phyloP scores from a whole-genome alignment of 208 protist genomes.

The Leishmania turanica region DNA sequence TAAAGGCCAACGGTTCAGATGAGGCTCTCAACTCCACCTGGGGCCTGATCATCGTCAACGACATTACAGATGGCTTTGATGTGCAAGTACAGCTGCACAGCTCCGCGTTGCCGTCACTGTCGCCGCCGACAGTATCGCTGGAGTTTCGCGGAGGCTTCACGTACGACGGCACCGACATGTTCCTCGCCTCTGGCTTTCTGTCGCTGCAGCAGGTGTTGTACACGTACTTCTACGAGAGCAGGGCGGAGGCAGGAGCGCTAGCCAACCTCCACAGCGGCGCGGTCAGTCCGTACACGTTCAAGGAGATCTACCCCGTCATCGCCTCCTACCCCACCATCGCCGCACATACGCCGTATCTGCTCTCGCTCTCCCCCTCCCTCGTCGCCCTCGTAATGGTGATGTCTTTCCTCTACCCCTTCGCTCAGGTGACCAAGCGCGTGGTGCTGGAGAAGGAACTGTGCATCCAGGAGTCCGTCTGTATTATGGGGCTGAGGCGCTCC shows the following conservation, averaged over 20 bases:
- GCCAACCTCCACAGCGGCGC: conserved; percentile 11
- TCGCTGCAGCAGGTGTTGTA: conserved; percentile 67
- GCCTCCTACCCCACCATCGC: conserved; percentile 28
- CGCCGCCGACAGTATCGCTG: conserved; percentile 27
- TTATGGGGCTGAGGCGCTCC: conserved; percentile 76
- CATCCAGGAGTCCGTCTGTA: conserved; percentile 78
- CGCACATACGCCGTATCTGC: conserved; percentile 28
- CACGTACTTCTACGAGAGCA: conserved; percentile 52
- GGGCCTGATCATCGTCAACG: conserved; percentile 34
- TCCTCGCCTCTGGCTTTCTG: conserved; percentile 71
- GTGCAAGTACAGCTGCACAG: conserved; percentile 68
- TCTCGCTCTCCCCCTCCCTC: conserved; percentile 35
- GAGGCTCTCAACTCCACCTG: conserved; percentile 23
- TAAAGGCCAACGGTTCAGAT: conserved; percentile 23
- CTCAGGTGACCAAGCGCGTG: conserved; percentile 65
- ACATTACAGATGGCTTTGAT: conserved; percentile 54
- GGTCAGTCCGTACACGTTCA: conserved; percentile 13
- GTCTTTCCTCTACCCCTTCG: conserved; percentile 45
- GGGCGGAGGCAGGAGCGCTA: conserved; percentile 15
- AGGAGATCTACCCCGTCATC: conserved; percentile 31
- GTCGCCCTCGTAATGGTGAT: conserved; percentile 66
- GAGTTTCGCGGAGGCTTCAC: conserved; percentile 47
- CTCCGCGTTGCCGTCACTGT: conserved; percentile 43
- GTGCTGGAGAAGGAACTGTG: conserved; percentile 87
- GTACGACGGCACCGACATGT: conserved; percentile 68